Evolutionary conservation across 805 yeast species (phyloP), one percentile per base, ranked within the genome.

Genomic region (Pichia thaimueangensis): DNA sequence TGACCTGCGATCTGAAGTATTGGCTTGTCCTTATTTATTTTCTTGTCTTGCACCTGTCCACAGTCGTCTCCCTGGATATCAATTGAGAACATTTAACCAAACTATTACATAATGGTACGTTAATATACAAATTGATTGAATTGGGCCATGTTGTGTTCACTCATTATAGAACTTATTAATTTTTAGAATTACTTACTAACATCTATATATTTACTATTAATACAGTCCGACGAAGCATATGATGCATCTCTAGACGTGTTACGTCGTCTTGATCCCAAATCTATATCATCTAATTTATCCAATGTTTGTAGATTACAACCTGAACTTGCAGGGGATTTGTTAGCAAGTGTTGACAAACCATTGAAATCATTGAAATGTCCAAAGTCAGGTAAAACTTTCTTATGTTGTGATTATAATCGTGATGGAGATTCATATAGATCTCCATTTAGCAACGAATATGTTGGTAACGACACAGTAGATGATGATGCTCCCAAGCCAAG

Each of bases 371-470:
- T 66, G 36, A 64, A 65, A 29, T 82, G 88, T 57, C 52, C 56
- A 9, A 63, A 64, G 22, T 58, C 76, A 12, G 85, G 85, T 10
- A 83, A 83, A 62, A 74, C 73, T 45, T 91, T 71, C 59, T 71
- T 91, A 44, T 76, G 89, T 40, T 91, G 97, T 64, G 98, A 91
- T 61, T 91, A 91, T 61, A 91, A 91, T 63, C 74, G 98, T 52
- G 98, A 91, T 58, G 89, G 95, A 7, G 97, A 91, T 63, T 80
- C 89, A 17, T 85, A 74, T 64, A 73, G 97, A 53, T 85, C 95
- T 0, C 98, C 97, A 6, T 88, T 91, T 87, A 73, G 86, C 17
- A 87, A 87, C 58, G 70, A 71, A 47, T 91, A 85, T 63, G 74
- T 70, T 48, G 59, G 68, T 6, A 17, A 42, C 20, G 25, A 10